Evolutionary conservation across 768 basidiomycete genomes (phyloP), one percentile per base, ranked within the genome.

Genomic region (Hygrophorus pudorinus): DNA sequence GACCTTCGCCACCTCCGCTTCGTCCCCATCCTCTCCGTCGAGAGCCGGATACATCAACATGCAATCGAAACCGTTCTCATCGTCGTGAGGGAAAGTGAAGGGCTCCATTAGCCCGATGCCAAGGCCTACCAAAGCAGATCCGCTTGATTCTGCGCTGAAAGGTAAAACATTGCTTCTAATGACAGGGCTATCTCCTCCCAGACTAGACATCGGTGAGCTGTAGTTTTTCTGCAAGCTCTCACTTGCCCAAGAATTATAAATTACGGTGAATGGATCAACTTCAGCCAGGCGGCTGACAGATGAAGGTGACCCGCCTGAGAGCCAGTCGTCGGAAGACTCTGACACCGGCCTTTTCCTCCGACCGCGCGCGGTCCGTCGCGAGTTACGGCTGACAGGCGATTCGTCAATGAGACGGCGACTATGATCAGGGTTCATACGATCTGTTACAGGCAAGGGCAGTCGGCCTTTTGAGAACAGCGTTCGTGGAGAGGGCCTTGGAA

Each of bases 51-150:
- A 59, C 46, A 54, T 55, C 40, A 58, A 53, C 32, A 59, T 56
- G 38, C 52, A 58, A 46, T 56, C 61, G 27, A 64, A 54, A 44
- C 70, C 64, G 52, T 66, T 63, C 43, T 55, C 56, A 16, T 66
- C 59, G 37, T 63, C 66, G 24, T 65, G 63, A 29, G 72, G 65
- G 38, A 75, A 60, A 24, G 61, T 62, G 50, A 80, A 79, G 10
- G 79, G 73, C 42, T 72, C 76, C 52, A 80, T 63, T 32, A 80
- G 61, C 6, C 75, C 75, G 42, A 78, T 66, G 3, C 70, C 71
- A 35, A 77, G 57, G 12, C 72, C 71, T n/a, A n/a, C n/a, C 5
- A 45, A 17, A n/a, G 21, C 13, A 18, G 38, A 21, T 7, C 17
- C 38, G 18, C 28, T 18, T 18, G 12, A 10, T 5, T 14, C 24